Percentiles rank a stretch among this genome's conserved stretches.
phyloP scores from a whole-genome alignment of 306 rosid species.

The Mimosa bimucronata region DNA sequence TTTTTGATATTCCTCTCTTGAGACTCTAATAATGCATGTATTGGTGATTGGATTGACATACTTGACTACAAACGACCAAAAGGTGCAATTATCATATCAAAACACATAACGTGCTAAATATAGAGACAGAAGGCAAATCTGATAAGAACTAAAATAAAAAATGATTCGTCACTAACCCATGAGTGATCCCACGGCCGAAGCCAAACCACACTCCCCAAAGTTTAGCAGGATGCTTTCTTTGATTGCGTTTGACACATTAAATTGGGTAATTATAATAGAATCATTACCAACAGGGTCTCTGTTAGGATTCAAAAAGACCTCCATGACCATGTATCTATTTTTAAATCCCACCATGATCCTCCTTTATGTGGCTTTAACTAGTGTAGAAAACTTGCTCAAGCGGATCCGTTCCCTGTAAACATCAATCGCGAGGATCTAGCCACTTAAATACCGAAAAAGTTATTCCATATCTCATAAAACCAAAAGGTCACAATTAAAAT shows the following conservation, averaged over 20 bases:
- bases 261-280: slow-evolving; percentile 67
- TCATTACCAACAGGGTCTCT: slow-evolving; percentile 51
- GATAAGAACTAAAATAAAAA: not conserved
- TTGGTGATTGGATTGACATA: slow-evolving; percentile 82
- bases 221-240: slow-evolving; percentile 73
- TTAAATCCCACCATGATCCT: slow-evolving; percentile 79
- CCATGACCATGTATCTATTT: slow-evolving; percentile 78
- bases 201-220: slow-evolving; percentile 91
- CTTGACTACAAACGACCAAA: slow-evolving; percentile 52
- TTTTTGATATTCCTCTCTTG: slow-evolving; percentile 75
- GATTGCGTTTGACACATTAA: slow-evolving; percentile 68
- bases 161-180: slow-evolving; percentile 44
- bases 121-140: not conserved
- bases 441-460: not conserved
- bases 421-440: not conserved
- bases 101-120: not conserved
- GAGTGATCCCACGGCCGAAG: slow-evolving; percentile 76
- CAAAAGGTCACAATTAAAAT: not conserved
- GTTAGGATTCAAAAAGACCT: slow-evolving; percentile 78
- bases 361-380: slow-evolving; percentile 18
- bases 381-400: not conserved
- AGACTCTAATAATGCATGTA: slow-evolving; percentile 68
- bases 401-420: slow-evolving; percentile 6
- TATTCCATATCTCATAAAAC: not conserved
- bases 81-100: not conserved